These are phyloP conservation scores for Calonectria honghensis DNA, from an alignment of 2,329 filamentous ascomycete species.

Conservation along the genomic window DNA sequence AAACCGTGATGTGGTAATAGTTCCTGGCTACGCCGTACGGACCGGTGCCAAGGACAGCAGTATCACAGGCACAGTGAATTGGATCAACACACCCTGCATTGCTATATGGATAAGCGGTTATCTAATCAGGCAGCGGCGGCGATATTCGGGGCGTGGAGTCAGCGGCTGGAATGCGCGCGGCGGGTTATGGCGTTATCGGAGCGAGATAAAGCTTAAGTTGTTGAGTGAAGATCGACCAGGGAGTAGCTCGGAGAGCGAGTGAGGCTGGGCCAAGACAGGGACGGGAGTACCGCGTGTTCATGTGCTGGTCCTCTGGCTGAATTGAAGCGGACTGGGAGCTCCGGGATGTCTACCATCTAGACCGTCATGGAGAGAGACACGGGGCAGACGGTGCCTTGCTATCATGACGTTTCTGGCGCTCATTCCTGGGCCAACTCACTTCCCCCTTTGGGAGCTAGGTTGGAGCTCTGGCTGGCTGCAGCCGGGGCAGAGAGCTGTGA, in stretches of 20 bases:
- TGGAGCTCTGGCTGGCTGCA: constrained; percentile 28
- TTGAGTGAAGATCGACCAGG: constrained; percentile 36
- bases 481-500: constrained; percentile 12
- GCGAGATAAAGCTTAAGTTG: constrained; percentile 48
- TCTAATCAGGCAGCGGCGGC: constrained; percentile 23
- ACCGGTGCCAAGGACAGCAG: constrained; percentile 1
- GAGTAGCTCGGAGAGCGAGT: constrained; percentile 39
- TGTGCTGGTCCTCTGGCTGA: not conserved
- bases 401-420: constrained; percentile 24
- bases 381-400: constrained; percentile 26
- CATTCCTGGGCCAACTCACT: constrained; percentile 24
- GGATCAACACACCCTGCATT: constrained; percentile 16
- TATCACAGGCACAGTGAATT: not conserved
- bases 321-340: constrained; percentile 12
- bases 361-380: not conserved
- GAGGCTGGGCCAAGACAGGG: constrained; percentile 23
- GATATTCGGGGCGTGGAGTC: constrained; percentile 17
- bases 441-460: constrained; percentile 23
- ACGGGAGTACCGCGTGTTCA: constrained; percentile 1
- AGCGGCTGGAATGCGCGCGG: constrained; percentile 48
- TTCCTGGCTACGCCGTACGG: not conserved
- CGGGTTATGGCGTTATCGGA: constrained; percentile 55
- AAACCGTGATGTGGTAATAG: constrained; percentile 7
- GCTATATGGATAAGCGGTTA: constrained; percentile 17
- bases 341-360: constrained; percentile 1